These are phyloP conservation scores for Lunularia cruciata DNA, from an alignment of 225 moss, liverwort and hornwort species.

Conservation along the genomic window DNA sequence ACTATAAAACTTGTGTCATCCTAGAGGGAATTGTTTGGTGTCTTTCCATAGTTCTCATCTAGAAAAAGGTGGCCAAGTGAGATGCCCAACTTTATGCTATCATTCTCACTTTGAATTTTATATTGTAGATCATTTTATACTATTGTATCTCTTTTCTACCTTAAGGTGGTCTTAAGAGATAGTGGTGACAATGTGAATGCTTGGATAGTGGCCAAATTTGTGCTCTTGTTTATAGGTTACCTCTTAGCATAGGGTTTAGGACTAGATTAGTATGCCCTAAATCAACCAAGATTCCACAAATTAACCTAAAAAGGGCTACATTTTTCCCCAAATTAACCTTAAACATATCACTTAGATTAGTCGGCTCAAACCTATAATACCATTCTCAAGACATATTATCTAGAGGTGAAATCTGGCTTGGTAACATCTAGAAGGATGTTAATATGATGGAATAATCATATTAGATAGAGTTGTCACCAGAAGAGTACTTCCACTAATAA, in stretches of 20 bases:
- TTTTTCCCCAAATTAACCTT: too few relatives aligned
- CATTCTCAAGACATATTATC: too few relatives aligned
- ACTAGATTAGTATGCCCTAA: conserved; percentile 52
- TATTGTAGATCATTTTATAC: conserved; percentile 60
- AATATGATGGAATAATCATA: too few relatives aligned
- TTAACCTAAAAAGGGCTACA: too few relatives aligned
- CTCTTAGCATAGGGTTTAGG: conserved; percentile 48
- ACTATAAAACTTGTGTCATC: conserved; percentile 77
- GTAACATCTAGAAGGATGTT: too few relatives aligned
- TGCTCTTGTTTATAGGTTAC: conserved; percentile 63
- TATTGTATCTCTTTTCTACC: conserved; percentile 58
- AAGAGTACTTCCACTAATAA: too few relatives aligned
- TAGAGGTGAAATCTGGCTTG: too few relatives aligned
- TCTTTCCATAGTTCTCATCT: conserved; percentile 77
- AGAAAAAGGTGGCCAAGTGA: conserved; percentile 69
- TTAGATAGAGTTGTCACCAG: too few relatives aligned
- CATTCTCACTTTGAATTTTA: conserved; percentile 67
- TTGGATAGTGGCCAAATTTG: conserved; percentile 71
- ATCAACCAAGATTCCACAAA: too few relatives aligned
- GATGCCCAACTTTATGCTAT: conserved; percentile 61
- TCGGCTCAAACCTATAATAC: too few relatives aligned
- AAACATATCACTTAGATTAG: too few relatives aligned
- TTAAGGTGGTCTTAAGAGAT: conserved; percentile 58
- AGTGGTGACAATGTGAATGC: conserved; percentile 45
- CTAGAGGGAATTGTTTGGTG: conserved; percentile 63